Percentiles rank a stretch among this genome's conserved stretches.
Conservation (phyloP, 768 basidiomycete genomes). For the Rhodotorula toruloides region DNA sequence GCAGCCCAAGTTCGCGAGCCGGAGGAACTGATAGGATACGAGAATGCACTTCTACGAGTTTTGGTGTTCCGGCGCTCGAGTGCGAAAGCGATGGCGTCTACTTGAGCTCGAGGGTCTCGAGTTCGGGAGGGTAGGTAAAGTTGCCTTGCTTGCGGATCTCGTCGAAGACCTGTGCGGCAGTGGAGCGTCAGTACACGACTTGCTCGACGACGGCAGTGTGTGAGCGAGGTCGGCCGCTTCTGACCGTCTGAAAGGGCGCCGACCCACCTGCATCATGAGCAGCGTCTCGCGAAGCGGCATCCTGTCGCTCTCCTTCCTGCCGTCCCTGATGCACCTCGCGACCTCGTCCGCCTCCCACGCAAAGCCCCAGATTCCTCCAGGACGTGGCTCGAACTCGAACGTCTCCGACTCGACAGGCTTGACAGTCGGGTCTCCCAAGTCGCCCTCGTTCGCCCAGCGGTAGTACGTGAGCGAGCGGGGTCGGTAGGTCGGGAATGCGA, state of each 20-base stretch:
- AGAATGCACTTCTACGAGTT: no score
- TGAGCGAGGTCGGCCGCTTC: no score
- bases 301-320: slow-evolving; percentile 32
- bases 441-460: slow-evolving; percentile 11
- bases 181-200: no score
- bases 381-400: slow-evolving; percentile 18
- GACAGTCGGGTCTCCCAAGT: background rate
- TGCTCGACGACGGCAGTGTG: no score
- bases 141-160: slow-evolving; percentile 31
- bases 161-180: slow-evolving; percentile 29
- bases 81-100: background rate
- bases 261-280: slow-evolving; percentile 35
- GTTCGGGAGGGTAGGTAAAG: slow-evolving; percentile 27
- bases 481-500: slow-evolving; percentile 28
- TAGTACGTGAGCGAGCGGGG: slow-evolving; percentile 8
- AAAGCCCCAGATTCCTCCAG: slow-evolving; percentile 33
- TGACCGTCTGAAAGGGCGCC: no score
- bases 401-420: slow-evolving; percentile 35
- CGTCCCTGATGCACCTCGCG: slow-evolving; percentile 37
- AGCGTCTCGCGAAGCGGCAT: slow-evolving; percentile 38
- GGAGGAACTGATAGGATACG: no score
- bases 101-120: slow-evolving; percentile 27
- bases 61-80: no score
- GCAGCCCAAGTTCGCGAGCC: no score
- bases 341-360: slow-evolving; percentile 42